These are phyloP conservation scores for Isatis tinctoria DNA, from an alignment of 345 rosid genomes.

Conservation along the genomic window DNA sequence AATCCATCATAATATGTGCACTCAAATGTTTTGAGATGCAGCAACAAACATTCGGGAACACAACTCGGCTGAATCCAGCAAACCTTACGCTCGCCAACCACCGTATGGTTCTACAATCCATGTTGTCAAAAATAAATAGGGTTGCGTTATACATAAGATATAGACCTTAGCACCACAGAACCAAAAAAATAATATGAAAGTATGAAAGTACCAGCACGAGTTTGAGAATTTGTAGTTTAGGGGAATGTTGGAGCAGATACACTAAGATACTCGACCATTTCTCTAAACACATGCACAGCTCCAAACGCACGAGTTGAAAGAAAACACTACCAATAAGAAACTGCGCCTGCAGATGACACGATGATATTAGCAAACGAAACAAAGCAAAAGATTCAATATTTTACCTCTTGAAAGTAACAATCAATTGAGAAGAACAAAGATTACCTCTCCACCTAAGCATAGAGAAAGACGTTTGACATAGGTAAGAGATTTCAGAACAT, in stretches of 20 bases:
- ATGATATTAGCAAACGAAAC: background rate
- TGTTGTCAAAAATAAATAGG: too few relatives aligned
- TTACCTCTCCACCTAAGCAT: background rate
- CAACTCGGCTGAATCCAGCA: background rate
- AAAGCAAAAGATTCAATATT: background rate
- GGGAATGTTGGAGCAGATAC: slow-evolving; percentile 1
- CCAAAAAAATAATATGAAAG: too few relatives aligned
- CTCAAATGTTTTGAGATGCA: background rate
- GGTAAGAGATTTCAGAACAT: background rate
- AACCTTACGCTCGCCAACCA: background rate
- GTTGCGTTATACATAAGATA: too few relatives aligned
- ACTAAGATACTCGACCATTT: background rate
- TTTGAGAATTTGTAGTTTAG: slow-evolving; percentile 1
- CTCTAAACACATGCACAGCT: background rate
- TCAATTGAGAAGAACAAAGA: background rate
- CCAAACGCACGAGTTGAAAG: slow-evolving; percentile 2
- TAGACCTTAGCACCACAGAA: too few relatives aligned
- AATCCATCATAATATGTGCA: background rate
- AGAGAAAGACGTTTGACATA: background rate
- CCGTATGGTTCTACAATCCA: too few relatives aligned
- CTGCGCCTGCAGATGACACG: background rate
- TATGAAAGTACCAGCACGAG: background rate
- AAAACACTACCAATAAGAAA: background rate
- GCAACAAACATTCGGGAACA: background rate
- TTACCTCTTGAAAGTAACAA: background rate